Evolutionary conservation across 371 early-diverging fungal genomes (phyloP).

Genomic region (Rhizopus stolonifer): DNA sequence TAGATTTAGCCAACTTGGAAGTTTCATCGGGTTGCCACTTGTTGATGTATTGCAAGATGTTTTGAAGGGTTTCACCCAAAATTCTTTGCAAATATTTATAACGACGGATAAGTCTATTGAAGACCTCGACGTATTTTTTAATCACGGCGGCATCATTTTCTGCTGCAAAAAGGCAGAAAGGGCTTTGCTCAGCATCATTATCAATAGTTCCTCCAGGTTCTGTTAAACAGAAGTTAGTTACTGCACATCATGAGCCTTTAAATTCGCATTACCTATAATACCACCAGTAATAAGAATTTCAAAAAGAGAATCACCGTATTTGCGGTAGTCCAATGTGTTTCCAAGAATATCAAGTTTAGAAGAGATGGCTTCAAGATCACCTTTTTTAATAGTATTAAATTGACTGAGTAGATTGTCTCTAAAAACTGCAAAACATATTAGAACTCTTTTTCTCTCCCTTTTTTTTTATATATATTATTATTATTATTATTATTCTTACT

Average conservation of each 20-base stretch:
- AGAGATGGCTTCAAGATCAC: conserved; percentile 71
- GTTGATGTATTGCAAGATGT: conserved; percentile 86
- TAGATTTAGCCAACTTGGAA: conserved; percentile 77
- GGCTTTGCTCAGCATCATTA: conserved; percentile 77
- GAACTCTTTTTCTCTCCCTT: too few relatives aligned
- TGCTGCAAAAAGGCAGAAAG: conserved; percentile 83
- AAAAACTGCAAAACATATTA: conserved; percentile 54
- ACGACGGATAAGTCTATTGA: conserved; percentile 85
- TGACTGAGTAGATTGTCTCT: conserved; percentile 72
- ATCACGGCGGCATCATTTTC: conserved; percentile 70
- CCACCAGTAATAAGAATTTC: conserved; percentile 91
- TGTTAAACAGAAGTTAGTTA: conserved; percentile 20
- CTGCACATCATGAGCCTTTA: not conserved
- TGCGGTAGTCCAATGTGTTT: conserved; percentile 88
- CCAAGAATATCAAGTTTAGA: conserved; percentile 78
- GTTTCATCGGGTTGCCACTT: conserved; percentile 77
- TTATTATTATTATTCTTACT: conserved; percentile 41
- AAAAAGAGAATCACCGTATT: conserved; percentile 92
- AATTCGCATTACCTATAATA: conserved; percentile 66
- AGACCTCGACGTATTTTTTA: conserved; percentile 76
- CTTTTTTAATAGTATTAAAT: conserved; percentile 58
- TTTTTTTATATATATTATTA: not conserved
- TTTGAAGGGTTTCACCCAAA: conserved; percentile 83
- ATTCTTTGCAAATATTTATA: conserved; percentile 90
- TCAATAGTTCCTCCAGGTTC: conserved; percentile 90